Base-by-base conservation (phyloP, 2,329 filamentous ascomycete species). In the Penicillium sp. region DNA sequence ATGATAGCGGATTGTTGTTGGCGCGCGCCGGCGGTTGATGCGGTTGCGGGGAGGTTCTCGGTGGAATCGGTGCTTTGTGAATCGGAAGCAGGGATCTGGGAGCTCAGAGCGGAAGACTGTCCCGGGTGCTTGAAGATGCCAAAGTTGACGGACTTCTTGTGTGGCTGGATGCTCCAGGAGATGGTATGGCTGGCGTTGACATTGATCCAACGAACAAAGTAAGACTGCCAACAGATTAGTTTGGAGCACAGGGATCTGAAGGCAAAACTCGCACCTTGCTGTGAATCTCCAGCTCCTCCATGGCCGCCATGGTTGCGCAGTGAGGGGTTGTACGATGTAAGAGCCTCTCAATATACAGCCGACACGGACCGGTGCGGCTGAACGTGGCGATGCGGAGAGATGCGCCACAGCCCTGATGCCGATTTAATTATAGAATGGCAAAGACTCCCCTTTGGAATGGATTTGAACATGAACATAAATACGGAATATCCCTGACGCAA, bases 101-200 rank as follows among this genome's bases (percentile, higher is more conserved):
- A 79, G 56, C 71, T 74, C 36, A 77, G 75, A 58, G 83, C 80
- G 61, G 80, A 80, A 56, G 80, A 72, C 61, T 83, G 87, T 62
- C 92, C 92, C 2, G 94, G 93, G 72, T 97, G 94, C 73, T 97
- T 97, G 76, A 99, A 95, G 68, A 99, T 89, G 69, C 92, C 94
- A 72, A 99, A 96, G 77, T 97, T 97, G 75, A 99, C 88, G 55
- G 93, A 97, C 77, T 97, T 97, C 79, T 96, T 97, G 74, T 97
- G 92, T 41, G 94, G 94, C 71, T 97, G 92, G 38, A 99, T 85
- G 68, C 91, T 97, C 94, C 94, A 99, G 14, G 92, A 96, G 66
- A 99, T 92, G 47, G 92, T 96, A 73, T 96, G 88, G 50, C 89
- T 89, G 60, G 91, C 87, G 52, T 92, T 87, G 64, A 97, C 93